phyloP scores from a whole-genome alignment of 306 rosid genomes.

The Fragaria vesca region DNA sequence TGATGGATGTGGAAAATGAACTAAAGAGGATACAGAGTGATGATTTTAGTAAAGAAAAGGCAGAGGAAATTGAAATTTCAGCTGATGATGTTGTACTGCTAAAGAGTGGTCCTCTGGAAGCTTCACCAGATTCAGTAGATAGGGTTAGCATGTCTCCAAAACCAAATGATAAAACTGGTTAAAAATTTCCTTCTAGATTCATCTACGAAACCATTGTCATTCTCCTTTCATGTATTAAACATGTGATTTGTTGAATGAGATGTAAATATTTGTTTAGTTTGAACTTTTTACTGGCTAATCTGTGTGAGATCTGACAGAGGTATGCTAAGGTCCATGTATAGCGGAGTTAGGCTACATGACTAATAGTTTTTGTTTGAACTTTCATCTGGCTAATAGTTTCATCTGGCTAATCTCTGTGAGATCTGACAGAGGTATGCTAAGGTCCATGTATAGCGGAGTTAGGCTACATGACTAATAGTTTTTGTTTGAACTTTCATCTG shows the following conservation, averaged over 20 bases:
- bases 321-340: slow-evolving; percentile 19
- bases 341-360: not conserved
- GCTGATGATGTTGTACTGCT: slow-evolving; percentile 43
- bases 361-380: not conserved
- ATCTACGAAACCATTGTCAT: not conserved
- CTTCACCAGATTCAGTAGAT: slow-evolving; percentile 52
- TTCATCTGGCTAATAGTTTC: not conserved
- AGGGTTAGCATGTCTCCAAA: slow-evolving; percentile 42
- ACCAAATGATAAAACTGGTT: slow-evolving; percentile 46
- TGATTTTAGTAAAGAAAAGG: slow-evolving; percentile 32
- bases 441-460: slow-evolving; percentile 14
- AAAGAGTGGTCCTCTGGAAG: slow-evolving; percentile 44
- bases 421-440: slow-evolving; percentile 17
- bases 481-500: not conserved
- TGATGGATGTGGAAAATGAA: slow-evolving; percentile 51
- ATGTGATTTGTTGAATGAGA: slow-evolving; percentile 24
- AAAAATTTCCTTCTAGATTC: slow-evolving; percentile 12
- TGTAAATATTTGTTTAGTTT: slow-evolving; percentile 29
- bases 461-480: not conserved
- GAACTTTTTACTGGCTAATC: not conserved
- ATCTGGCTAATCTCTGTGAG: not conserved
- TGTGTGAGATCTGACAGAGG: slow-evolving; percentile 14
- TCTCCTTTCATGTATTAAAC: slow-evolving; percentile 13
- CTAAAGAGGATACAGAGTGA: slow-evolving; percentile 48
- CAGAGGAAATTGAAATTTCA: slow-evolving; percentile 49